Evolutionary conservation across 768 basidiomycete genomes (phyloP).

Genomic region (Amanita phalloides): DNA sequence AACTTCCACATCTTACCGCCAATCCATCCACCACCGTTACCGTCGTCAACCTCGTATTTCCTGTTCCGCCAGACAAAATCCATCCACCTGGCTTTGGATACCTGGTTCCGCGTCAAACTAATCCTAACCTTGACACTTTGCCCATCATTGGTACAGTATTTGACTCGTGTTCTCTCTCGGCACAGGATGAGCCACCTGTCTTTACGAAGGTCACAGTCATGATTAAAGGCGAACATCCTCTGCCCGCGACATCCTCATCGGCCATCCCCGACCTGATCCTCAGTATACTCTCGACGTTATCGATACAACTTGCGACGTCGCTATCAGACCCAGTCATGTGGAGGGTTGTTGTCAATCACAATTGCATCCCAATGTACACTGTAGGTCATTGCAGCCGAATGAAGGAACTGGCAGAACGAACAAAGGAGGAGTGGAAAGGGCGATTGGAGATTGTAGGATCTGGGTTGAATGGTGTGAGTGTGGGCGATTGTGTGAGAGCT

Average conservation of each 20-base stretch:
- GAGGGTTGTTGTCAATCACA: conserved; percentile 39
- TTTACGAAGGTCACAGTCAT: conserved; percentile 83
- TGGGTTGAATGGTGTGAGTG: conserved; percentile 78
- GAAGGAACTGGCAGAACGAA: conserved; percentile 36
- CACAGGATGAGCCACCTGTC: conserved; percentile 27
- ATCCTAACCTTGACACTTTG: conserved; percentile 11
- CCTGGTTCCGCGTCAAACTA: conserved; percentile 72
- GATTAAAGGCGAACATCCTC: conserved; percentile 71
- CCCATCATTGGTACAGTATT: conserved; percentile 82
- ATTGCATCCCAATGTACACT: conserved; percentile 71
- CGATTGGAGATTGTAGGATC: conserved; percentile 67
- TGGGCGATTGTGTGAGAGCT: conserved; percentile 75
- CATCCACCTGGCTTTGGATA: conserved; percentile 91
- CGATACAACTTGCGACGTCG: conserved; percentile 29
- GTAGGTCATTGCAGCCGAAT: conserved; percentile 69
- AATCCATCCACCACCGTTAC: conserved; percentile 74
- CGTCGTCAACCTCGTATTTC: conserved; percentile 86
- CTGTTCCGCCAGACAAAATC: conserved; percentile 33
- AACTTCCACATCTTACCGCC: conserved; percentile 41
- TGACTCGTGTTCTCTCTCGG: conserved; percentile 68
- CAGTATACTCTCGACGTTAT: conserved; percentile 27
- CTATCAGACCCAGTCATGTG: conserved; percentile 49
- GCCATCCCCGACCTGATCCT: conserved; percentile 16
- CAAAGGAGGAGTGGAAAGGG: conserved; percentile 33
- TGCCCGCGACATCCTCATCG: conserved; percentile 18